Evolutionary conservation across 441 rosid genomes (phyloP).

Genomic region (Croton setiger): DNA sequence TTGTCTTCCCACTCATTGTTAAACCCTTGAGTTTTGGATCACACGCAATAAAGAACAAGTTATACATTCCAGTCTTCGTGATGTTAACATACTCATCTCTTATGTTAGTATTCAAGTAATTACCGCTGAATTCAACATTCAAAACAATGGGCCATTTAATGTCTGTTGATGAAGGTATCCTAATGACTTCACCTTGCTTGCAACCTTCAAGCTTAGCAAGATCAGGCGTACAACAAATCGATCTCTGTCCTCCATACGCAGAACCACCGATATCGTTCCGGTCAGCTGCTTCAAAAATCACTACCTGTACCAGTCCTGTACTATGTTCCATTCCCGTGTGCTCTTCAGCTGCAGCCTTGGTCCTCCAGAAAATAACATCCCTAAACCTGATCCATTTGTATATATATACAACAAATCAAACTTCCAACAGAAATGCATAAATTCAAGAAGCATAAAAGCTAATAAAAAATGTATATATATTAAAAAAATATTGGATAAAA

Average conservation of each 20-base stretch:
- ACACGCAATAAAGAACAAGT: slow-evolving; percentile 78
- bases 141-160: slow-evolving; percentile 76
- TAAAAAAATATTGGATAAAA: background rate
- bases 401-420: background rate
- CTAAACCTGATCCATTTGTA: slow-evolving; percentile 48
- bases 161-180: slow-evolving; percentile 72
- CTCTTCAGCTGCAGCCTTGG: slow-evolving; percentile 38
- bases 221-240: slow-evolving; percentile 94
- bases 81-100: slow-evolving; percentile 45
- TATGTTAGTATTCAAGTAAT: slow-evolving; percentile 38
- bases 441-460: background rate
- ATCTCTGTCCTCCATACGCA: slow-evolving; percentile 97
- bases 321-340: slow-evolving; percentile 38
- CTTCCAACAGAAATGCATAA: background rate
- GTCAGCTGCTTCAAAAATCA: slow-evolving; percentile 91
- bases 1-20: slow-evolving; percentile 81
- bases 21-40: slow-evolving; percentile 78
- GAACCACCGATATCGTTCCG: slow-evolving; percentile 93
- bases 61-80: slow-evolving; percentile 82
- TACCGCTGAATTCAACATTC: slow-evolving; percentile 55
- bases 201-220: slow-evolving; percentile 93
- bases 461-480: background rate
- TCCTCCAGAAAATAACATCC: slow-evolving; percentile 70
- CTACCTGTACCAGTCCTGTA: slow-evolving; percentile 66
- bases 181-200: slow-evolving; percentile 83